Base-by-base conservation (phyloP, 805 yeast genomes). In the Lipomyces lipofer region DNA sequence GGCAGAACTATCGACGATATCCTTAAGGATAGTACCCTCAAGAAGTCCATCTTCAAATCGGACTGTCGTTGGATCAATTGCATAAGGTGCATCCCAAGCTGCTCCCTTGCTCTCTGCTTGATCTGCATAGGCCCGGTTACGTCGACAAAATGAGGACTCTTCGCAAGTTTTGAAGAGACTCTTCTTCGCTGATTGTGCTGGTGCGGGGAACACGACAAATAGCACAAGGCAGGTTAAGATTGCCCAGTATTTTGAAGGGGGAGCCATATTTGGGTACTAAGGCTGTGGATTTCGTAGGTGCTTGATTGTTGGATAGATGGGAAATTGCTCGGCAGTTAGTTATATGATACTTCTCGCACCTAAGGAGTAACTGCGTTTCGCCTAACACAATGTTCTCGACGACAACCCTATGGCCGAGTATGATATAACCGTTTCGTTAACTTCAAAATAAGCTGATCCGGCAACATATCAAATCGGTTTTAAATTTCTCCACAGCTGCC, bases 81-180 rank as follows among this genome's bases (percentile, higher is more conserved):
- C 59, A 61, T 81, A 82, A 36, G 75, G 73, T 0, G 76, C 65
- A 22, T 64, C 67, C 51, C 70, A 72, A 0, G 66, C 59, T 15
- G 51, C 47, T 0, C 50, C 52, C 0, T 62, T 64, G 22, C 63
- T 60, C 5, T 59, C 48, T 12, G 76, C 71, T 42, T 71, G 66
- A 1, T 64, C 53, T 1, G 88, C 86, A 66, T 77, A 87, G 50
- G 78, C 79, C 49, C 89, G 73, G 65, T 88, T 86, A 69, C 96
- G 76, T 39, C 75, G 69, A 66, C 96, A 88, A 66, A 88, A 88
- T 2, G 95, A 90, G 2, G 88, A 76, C 59, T 84, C 81, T 1
- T 72, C 78, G 69, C 96, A 88, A 13, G 76, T 79, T 68, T 86
- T 88, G 73, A 87, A 84, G 33, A 87, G 70, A 59, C 54, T 49